Conservation (phyloP, 441 rosid genomes). For the Flueggea neowawraea region DNA sequence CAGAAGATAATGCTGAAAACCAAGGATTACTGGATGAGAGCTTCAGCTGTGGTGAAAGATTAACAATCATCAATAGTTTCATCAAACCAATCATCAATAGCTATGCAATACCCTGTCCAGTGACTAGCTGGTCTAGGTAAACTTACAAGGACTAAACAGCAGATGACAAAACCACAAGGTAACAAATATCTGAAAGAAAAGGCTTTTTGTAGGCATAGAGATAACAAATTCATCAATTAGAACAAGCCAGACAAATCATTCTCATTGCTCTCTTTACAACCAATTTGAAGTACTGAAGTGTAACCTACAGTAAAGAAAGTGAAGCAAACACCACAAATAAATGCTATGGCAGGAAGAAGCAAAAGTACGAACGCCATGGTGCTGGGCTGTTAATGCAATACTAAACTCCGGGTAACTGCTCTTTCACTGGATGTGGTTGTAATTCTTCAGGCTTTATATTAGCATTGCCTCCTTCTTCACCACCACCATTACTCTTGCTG, state of each 20-base stretch:
- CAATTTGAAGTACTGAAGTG: no score
- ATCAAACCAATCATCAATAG: no score
- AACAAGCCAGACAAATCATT: no score
- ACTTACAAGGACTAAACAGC: no score
- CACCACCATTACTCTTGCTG: neutral
- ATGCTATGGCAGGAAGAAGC: neutral
- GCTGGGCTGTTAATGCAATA: constrained; percentile 70
- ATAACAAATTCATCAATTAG: no score
- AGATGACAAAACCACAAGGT: no score
- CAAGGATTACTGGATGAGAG: constrained; percentile 49
- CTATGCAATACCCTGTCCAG: no score
- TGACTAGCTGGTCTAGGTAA: no score
- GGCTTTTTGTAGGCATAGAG: no score
- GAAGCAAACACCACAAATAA: neutral
- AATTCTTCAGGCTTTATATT: constrained; percentile 37
- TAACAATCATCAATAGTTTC: no score
- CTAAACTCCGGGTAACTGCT: constrained; percentile 58
- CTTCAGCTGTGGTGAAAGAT: constrained; percentile 51
- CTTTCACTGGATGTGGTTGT: constrained; percentile 68
- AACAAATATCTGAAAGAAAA: no score
- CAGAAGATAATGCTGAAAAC: constrained; percentile 71
- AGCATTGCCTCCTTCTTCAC: constrained; percentile 6
- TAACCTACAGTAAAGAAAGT: neutral
- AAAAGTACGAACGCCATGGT: constrained; percentile 50
- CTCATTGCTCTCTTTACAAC: no score